Evolutionary conservation across 257 asterid genomes (phyloP), one percentile per base, ranked within the genome.

Genomic region (Petunia axillaris): DNA sequence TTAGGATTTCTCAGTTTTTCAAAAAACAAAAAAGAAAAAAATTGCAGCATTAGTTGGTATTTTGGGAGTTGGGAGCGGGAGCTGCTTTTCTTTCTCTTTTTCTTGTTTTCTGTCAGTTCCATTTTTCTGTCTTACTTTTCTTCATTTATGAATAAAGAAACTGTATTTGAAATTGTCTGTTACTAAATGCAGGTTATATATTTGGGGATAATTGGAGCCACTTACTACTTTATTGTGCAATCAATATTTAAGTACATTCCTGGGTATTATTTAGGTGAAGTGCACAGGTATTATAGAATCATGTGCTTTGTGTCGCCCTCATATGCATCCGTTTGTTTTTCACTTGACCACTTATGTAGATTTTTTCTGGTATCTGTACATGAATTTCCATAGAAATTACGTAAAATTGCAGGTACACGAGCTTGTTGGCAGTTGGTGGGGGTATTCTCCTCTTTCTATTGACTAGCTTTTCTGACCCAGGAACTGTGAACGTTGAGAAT

Each of bases 391-490:
- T 76, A 77, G 67, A 78, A 16, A 52, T 54, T 71, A 76, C 80
- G 71, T 82, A 71, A 81, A 74, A 16, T 67, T 85, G 73, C 94
- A 95, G 98, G 93, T 92, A 92, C 88, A 83, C 82, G 66, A 94
- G 99, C 95, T 86, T 91, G 84, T 83, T 92, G 94, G 99, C 95
- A 76, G 96, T 94, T 84, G 96, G 93, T 81, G 91, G 91, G 82
- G 98, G 98, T 82, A 82, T 93, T 85, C 76, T 93, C 80, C 93
- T 95, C 82, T 95, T 95, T 88, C 92, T 91, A 66, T 85, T 93
- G 88, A 89, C 98, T 87, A 95, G 99, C 90, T 95, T 95, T 89
- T 95, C 98, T 84, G 97, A 95, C 86, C 97, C 99, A 77, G 99
- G 99, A 88, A 92, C 91, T 82, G 97, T 95, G 81, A 91, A 88